Evolutionary conservation across 73 alveolate species (phyloP), one percentile per base, ranked within the genome.

Genomic region (Paramecium tetraurelia): DNA sequence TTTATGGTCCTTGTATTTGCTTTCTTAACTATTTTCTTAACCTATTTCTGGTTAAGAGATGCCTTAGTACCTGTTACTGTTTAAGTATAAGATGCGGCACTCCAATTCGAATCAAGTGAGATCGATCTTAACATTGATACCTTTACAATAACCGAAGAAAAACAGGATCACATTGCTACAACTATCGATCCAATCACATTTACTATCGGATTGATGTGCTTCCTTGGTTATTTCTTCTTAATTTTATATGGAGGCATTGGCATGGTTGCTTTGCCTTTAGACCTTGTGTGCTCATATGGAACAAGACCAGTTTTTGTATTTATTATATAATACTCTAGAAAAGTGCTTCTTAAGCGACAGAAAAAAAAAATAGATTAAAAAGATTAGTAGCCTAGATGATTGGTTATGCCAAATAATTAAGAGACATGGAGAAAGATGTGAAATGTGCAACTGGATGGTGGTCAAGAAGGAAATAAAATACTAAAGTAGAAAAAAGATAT

Each of bases 181-280:
- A 63, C 48, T 0, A 33, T 63, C 0, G 84, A 63, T 63, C 84
- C 84, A 2, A 70, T 70, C 31, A 89, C 87, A 11, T 70, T 77
- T 29, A 89, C 84, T 7, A 53, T 71, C 40, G 94, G 92, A 14
- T 36, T 89, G 9, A 46, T 94, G 71, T 85, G 94, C n/a, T 94
- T 94, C 63, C 22, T 94, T 2, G 98, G 98, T 16, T 92, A 90
- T 92, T 94, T 92, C 85, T 29, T 92, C 76, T 70, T 95, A n/a
- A 75, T 95, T 57, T 57, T 94, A 27, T 95, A 93, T 92, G 92
- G 93, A 12, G 98, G 98, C 1, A 90, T 95, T 22, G 98, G 98
- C 7, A 72, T 94, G 18, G 80, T 92, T 10, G 97, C 97, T 5
- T 36, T 96, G 14, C 98, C 98, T 10, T 77, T 96, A 11, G 98